Conservation (phyloP, 1,284 basidiomycete genomes). For the Puccinia novopanici region DNA sequence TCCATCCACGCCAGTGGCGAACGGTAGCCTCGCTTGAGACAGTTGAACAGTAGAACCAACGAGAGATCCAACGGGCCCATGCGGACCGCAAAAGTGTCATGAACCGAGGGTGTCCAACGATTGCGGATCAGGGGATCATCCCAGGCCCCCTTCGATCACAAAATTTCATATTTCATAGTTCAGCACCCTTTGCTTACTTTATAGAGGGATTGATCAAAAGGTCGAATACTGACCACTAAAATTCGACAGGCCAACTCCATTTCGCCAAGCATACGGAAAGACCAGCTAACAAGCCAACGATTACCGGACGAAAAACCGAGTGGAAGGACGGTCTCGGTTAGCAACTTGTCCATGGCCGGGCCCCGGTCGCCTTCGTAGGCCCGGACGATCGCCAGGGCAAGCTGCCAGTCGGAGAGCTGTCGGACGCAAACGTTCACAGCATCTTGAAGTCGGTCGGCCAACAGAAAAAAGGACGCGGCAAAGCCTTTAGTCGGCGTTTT, state of each 20-base stretch:
- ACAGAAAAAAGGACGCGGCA: slow-evolving; percentile 93
- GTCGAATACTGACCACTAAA: slow-evolving; percentile 65
- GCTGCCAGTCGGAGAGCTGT: slow-evolving; percentile 83
- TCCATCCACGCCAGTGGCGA: slow-evolving; percentile 5
- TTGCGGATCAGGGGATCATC: slow-evolving; percentile 12
- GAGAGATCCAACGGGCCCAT: slow-evolving; percentile 32
- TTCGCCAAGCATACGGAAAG: slow-evolving; percentile 83
- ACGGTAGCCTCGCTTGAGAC: neutral
- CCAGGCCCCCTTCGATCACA: slow-evolving; percentile 3
- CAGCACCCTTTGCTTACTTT: neutral
- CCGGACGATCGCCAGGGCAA: slow-evolving; percentile 82
- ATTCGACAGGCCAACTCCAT: slow-evolving; percentile 82
- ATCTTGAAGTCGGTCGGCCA: slow-evolving; percentile 84
- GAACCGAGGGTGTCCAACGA: neutral
- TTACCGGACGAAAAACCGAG: slow-evolving; percentile 81
- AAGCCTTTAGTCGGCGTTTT: slow-evolving; percentile 67
- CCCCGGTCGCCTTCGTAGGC: slow-evolving; percentile 81
- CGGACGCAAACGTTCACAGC: slow-evolving; percentile 87
- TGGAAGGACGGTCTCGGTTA: slow-evolving; percentile 76
- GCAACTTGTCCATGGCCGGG: slow-evolving; percentile 71
- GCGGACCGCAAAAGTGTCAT: neutral
- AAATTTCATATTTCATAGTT: neutral
- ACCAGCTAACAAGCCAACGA: slow-evolving; percentile 95
- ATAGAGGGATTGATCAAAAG: neutral
- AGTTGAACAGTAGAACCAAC: slow-evolving; percentile 26